Evolutionary conservation across 495 filamentous ascomycete genomes (phyloP).

Genomic region (Cercophora newfieldiana): DNA sequence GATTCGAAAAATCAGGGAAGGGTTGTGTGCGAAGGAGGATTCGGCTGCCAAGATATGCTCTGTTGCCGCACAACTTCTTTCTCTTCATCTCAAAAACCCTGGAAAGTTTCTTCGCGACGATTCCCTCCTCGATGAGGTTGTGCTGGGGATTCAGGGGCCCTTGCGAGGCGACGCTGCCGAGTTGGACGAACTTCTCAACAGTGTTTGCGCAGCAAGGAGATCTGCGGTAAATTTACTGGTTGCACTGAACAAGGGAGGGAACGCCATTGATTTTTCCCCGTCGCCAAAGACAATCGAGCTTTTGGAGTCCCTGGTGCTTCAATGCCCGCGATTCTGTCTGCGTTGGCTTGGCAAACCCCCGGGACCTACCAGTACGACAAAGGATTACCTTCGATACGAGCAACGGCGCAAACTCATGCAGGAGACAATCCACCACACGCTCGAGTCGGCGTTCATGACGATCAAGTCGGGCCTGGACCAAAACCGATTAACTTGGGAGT

Average conservation of each 20-base stretch:
- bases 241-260: slow-evolving; percentile 14
- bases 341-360: slow-evolving; percentile 59
- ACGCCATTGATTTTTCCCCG: slow-evolving; percentile 19
- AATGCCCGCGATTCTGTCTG: slow-evolving; percentile 52
- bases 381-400: slow-evolving; percentile 53
- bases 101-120: slow-evolving; percentile 36
- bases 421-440: slow-evolving; percentile 44
- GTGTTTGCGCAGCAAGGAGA: slow-evolving; percentile 64
- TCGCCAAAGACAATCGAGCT: slow-evolving; percentile 25
- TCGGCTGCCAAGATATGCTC: slow-evolving; percentile 47
- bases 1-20: slow-evolving; percentile 41
- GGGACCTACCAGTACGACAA: slow-evolving; percentile 41
- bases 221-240: slow-evolving; percentile 55
- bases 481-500: slow-evolving; percentile 46
- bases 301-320: slow-evolving; percentile 51
- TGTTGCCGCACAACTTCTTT: slow-evolving; percentile 45
- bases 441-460: slow-evolving; percentile 59
- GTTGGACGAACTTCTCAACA: slow-evolving; percentile 68
- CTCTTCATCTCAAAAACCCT: slow-evolving; percentile 43
- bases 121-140: slow-evolving; percentile 44
- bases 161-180: slow-evolving; percentile 63
- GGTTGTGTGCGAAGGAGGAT: slow-evolving; percentile 35
- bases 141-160: slow-evolving; percentile 56
- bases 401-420: slow-evolving; percentile 54
- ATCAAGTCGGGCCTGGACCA: slow-evolving; percentile 47